These are phyloP conservation scores for Trichoderma gamsii DNA, from an alignment of 495 filamentous ascomycete species.

Conservation along the genomic window DNA sequence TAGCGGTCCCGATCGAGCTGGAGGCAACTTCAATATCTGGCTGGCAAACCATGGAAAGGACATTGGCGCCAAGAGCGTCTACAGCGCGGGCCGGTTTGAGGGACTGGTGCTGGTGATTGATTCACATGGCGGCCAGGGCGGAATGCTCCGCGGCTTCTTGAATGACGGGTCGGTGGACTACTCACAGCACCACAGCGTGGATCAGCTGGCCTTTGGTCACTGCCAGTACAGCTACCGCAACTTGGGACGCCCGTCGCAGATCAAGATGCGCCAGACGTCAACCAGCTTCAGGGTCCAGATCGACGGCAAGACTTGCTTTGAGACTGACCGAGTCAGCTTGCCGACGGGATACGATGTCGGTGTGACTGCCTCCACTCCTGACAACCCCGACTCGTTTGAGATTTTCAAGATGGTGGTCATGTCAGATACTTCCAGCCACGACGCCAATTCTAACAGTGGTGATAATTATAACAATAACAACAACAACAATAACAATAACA, in stretches of 20 bases:
- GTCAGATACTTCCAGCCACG: slow-evolving; percentile 33
- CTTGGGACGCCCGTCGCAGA: slow-evolving; percentile 69
- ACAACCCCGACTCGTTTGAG: slow-evolving; percentile 91
- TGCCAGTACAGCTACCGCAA: slow-evolving; percentile 91
- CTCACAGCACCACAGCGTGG: slow-evolving; percentile 69
- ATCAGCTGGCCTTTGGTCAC: slow-evolving; percentile 86
- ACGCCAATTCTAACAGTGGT: slow-evolving; percentile 32
- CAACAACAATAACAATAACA: slow-evolving; percentile 20
- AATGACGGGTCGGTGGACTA: slow-evolving; percentile 86
- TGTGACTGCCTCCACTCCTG: slow-evolving; percentile 78
- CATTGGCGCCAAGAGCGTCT: slow-evolving; percentile 68
- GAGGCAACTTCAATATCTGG: slow-evolving; percentile 92
- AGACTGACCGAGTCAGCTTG: slow-evolving; percentile 68
- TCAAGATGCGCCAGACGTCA: slow-evolving; percentile 64
- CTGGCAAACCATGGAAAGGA: slow-evolving; percentile 66
- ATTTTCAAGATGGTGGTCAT: slow-evolving; percentile 77
- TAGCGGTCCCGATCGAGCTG: slow-evolving; percentile 74
- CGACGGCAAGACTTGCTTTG: slow-evolving; percentile 79
- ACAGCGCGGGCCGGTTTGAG: slow-evolving; percentile 76
- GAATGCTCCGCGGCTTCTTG: slow-evolving; percentile 82
- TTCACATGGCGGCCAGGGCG: slow-evolving; percentile 73
- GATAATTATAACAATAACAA: slow-evolving; percentile 27
- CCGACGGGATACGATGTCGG: slow-evolving; percentile 81
- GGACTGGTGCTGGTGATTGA: slow-evolving; percentile 83
- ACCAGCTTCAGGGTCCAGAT: slow-evolving; percentile 68